Conservation (phyloP, 352 stramenopile species). For the Phytophthora pseudosyringae region DNA sequence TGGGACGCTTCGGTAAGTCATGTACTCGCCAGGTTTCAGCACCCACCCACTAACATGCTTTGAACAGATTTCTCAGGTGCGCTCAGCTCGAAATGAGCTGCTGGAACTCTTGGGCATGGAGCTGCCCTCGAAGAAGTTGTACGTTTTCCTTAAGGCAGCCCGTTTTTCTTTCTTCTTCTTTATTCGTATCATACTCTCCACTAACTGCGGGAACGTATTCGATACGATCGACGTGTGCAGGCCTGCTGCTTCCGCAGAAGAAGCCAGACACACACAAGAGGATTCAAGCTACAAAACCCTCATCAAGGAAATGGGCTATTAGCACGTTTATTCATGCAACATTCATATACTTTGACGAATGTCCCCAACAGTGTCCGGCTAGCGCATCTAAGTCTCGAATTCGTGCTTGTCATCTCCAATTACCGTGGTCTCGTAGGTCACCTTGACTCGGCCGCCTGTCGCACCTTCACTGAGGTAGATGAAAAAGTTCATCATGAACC, state of each 20-base stretch:
- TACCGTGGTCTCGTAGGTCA: constrained; percentile 63
- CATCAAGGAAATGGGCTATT: constrained; percentile 84
- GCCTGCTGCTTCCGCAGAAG: not conserved
- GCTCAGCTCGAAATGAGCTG: constrained; percentile 63
- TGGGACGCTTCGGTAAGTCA: constrained; percentile 78
- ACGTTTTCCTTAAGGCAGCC: constrained; percentile 17
- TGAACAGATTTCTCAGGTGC: constrained; percentile 55
- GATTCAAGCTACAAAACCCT: constrained; percentile 59
- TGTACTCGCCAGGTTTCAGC: not conserved
- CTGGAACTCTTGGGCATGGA: constrained; percentile 73
- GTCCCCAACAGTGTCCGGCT: constrained; percentile 3
- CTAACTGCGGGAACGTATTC: not conserved
- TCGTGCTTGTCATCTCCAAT: constrained; percentile 35
- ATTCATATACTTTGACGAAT: constrained; percentile 13
- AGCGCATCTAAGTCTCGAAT: constrained; percentile 31
- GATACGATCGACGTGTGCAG: not conserved
- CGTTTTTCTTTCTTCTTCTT: too few species aligned
- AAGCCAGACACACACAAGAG: constrained; percentile 14
- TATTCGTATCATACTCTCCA: not conserved
- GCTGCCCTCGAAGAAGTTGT: constrained; percentile 62
- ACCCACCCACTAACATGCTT: not conserved
- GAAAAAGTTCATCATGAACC: constrained; percentile 85
- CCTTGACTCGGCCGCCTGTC: constrained; percentile 69
- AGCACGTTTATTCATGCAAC: constrained; percentile 19
- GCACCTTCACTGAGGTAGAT: constrained; percentile 81